Percentiles rank a stretch among this genome's conserved stretches.
phyloP scores from a whole-genome alignment of 2,329 filamentous ascomycete genomes.

The Phaeosphaeria sp. region DNA sequence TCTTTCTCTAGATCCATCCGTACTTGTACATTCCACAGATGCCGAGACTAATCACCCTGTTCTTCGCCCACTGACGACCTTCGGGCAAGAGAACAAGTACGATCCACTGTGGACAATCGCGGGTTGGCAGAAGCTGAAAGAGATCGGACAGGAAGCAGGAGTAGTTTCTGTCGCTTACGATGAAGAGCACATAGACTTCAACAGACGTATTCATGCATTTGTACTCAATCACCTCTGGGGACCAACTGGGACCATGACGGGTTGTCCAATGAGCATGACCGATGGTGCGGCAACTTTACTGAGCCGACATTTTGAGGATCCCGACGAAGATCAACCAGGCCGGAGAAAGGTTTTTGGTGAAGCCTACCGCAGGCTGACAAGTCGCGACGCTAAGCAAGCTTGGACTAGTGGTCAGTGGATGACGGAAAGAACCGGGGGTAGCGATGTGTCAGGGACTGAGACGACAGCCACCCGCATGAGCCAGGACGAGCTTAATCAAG shows the following conservation, averaged over 20 bases:
- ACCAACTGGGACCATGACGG: constrained; percentile 65
- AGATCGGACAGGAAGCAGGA: constrained; percentile 65
- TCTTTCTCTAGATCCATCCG: constrained; percentile 22
- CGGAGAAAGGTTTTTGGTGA: constrained; percentile 57
- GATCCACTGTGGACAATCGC: constrained; percentile 68
- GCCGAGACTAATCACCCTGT: constrained; percentile 71
- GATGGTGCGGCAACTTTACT: constrained; percentile 60
- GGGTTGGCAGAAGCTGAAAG: constrained; percentile 70
- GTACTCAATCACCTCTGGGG: constrained; percentile 66
- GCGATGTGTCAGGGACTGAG: constrained; percentile 73
- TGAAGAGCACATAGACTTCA: constrained; percentile 57
- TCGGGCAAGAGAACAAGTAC: constrained; percentile 60
- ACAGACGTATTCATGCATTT: constrained; percentile 67
- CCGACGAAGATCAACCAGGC: constrained; percentile 35
- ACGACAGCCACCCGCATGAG: constrained; percentile 58
- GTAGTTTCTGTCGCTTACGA: constrained; percentile 69
- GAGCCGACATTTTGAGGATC: constrained; percentile 22
- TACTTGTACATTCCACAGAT: constrained; percentile 58
- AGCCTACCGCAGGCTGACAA: constrained; percentile 62
- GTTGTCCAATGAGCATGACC: constrained; percentile 72
- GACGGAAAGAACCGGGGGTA: constrained; percentile 74
- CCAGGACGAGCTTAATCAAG: constrained; percentile 27
- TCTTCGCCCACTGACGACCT: constrained; percentile 66
- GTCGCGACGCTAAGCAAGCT: constrained; percentile 57
- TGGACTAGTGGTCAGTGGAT: constrained; percentile 83